These are phyloP conservation scores for Diospyros kaki DNA, from an alignment of 148 eudicot species.

Conservation along the genomic window DNA sequence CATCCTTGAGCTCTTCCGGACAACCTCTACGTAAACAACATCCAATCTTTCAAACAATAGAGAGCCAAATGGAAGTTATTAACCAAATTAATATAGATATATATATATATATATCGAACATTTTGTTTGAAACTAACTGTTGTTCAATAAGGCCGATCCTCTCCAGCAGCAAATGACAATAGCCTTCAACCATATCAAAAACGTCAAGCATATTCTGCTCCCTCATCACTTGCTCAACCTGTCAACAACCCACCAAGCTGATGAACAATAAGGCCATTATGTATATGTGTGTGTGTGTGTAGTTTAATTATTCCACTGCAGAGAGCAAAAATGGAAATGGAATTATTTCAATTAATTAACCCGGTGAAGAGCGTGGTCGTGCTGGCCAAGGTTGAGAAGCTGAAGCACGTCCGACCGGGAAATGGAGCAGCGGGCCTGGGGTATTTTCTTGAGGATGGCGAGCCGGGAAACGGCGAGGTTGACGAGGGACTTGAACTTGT, in stretches of 20 bases:
- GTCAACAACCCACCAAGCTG: not conserved
- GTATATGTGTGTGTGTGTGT: no score
- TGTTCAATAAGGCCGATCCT: conserved; percentile 45
- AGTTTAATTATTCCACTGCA: no score
- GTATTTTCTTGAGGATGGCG: conserved; percentile 44
- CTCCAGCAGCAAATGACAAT: conserved; percentile 41
- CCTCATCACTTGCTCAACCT: conserved; percentile 73
- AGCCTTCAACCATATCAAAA: conserved; percentile 45
- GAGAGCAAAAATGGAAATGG: not conserved
- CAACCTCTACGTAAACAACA: conserved; percentile 41
- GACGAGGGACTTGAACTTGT: conserved; percentile 34
- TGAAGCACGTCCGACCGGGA: conserved; percentile 44
- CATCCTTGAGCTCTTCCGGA: conserved; percentile 83
- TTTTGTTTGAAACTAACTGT: conserved; percentile 24
- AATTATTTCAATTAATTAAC: conserved; percentile 8
- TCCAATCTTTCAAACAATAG: not conserved
- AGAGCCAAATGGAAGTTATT: not conserved
- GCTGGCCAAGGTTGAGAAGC: conserved; percentile 44
- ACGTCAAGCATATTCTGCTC: conserved; percentile 65
- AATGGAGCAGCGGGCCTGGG: conserved; percentile 25
- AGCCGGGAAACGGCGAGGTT: conserved; percentile 47
- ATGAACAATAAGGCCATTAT: not conserved
- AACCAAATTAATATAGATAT: not conserved
- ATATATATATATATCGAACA: not conserved
- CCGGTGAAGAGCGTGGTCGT: conserved; percentile 54